A percentile compares a stretch with the other conserved stretches of the same genome.
Evolutionary conservation across 228 moss, liverwort and hornwort species (phyloP).

Genomic region (Sphagnum magellanicum): DNA sequence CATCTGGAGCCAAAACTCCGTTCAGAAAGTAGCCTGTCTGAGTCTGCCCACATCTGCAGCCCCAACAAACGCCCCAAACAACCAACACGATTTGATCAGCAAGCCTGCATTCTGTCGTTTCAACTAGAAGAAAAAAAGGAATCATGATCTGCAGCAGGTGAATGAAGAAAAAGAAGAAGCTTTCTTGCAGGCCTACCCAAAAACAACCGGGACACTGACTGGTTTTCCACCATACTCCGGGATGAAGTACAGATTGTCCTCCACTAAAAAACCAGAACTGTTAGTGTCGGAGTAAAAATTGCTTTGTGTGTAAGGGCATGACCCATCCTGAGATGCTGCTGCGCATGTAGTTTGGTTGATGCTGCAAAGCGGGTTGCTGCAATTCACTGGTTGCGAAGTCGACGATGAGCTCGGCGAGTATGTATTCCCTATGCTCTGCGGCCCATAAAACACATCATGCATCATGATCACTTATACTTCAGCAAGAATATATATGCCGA

Average conservation of each 20-base stretch:
- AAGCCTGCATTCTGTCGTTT: no score
- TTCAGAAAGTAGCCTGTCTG: slow-evolving; percentile 28
- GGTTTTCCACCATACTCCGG: slow-evolving; percentile 32
- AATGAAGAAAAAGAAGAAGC: background rate
- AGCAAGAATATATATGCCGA: background rate
- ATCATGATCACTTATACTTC: background rate
- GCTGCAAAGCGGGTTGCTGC: slow-evolving; percentile 35
- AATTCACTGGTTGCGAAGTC: slow-evolving; percentile 31
- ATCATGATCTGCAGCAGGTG: background rate
- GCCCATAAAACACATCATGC: background rate
- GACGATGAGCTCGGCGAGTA: slow-evolving; percentile 31
- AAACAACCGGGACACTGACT: slow-evolving; percentile 36
- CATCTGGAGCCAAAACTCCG: slow-evolving; percentile 17
- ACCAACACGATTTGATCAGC: background rate
- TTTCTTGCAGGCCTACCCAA: slow-evolving; percentile 46
- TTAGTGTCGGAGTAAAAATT: slow-evolving; percentile 42
- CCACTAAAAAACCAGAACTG: slow-evolving; percentile 54
- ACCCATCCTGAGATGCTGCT: slow-evolving; percentile 8
- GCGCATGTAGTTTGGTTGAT: background rate
- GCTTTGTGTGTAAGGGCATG: slow-evolving; percentile 51
- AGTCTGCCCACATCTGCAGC: slow-evolving; percentile 29
- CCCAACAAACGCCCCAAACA: background rate
- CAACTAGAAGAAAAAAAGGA: no score
- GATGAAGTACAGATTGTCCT: slow-evolving; percentile 60
- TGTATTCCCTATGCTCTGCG: slow-evolving; percentile 24